A percentile compares a stretch with the other conserved stretches of the same genome.
phyloP scores from a whole-genome alignment of 2,329 filamentous ascomycete genomes.

The Penicillium sp. region DNA sequence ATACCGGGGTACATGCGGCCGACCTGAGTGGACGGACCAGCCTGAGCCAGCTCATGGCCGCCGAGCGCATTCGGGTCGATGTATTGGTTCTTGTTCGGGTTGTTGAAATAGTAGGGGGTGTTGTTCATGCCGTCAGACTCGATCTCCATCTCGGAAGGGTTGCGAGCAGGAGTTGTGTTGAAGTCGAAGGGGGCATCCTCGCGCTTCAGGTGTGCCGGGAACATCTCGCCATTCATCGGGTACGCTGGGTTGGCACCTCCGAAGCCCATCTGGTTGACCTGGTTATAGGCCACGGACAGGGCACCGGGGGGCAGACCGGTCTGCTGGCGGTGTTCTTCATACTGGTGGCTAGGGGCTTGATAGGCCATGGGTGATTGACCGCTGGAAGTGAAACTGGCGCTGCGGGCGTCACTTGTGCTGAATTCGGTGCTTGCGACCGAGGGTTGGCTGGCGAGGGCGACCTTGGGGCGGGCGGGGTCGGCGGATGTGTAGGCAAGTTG shows the following conservation, averaged over 20 bases:
- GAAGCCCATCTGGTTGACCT: conserved; percentile 52
- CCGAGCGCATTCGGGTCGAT: conserved; percentile 76
- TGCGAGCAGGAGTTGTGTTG: conserved; percentile 63
- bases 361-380: conserved; percentile 61
- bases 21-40: conserved; percentile 58
- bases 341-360: conserved; percentile 87
- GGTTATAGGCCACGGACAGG: conserved; percentile 76
- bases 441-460: conserved; percentile 41
- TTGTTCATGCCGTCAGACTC: conserved; percentile 70
- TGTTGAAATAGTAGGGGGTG: conserved; percentile 68
- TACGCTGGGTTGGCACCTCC: conserved; percentile 41
- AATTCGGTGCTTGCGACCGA: conserved; percentile 43
- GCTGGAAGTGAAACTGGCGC: conserved; percentile 40
- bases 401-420: conserved; percentile 34
- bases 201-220: conserved; percentile 52
- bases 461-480: conserved; percentile 40
- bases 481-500: conserved; percentile 46
- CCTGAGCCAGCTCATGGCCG: conserved; percentile 61
- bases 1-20: conserved; percentile 89
- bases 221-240: conserved; percentile 63
- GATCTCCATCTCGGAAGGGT: conserved; percentile 64
- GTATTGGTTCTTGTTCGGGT: conserved; percentile 55
- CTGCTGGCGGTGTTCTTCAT: conserved; percentile 93
- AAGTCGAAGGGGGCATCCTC: conserved; percentile 64
- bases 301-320: conserved; percentile 89